Conservation (phyloP, 345 rosid species). For the Laguncularia racemosa region DNA sequence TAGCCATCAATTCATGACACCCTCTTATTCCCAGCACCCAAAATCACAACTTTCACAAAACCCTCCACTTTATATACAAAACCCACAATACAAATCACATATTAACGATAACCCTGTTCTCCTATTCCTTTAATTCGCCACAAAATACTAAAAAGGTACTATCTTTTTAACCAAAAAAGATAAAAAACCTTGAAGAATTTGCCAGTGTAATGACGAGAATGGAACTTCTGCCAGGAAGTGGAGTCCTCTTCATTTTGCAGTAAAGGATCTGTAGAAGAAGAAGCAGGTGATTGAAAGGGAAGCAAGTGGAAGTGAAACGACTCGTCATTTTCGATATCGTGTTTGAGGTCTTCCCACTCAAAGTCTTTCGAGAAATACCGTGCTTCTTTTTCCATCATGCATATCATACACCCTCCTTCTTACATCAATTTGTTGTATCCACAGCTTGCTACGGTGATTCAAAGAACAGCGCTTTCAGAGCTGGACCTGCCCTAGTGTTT, state of each 20-base stretch:
- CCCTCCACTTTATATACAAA: background rate
- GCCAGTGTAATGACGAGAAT: conserved; percentile 70
- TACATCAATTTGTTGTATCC: background rate
- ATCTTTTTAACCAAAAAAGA: background rate
- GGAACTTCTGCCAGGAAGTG: conserved; percentile 66
- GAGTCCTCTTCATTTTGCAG: conserved; percentile 18
- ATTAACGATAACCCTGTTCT: background rate
- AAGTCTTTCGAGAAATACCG: conserved; percentile 84
- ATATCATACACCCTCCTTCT: background rate
- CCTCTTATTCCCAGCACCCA: background rate
- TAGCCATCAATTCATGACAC: no score
- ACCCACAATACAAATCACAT: no score
- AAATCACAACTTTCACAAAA: background rate
- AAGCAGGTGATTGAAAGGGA: conserved; percentile 19
- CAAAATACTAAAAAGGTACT: background rate
- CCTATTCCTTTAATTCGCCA: background rate
- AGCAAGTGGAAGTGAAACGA: conserved; percentile 49
- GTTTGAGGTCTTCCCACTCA: conserved; percentile 60
- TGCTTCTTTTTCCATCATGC: conserved; percentile 29
- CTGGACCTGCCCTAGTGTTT: no score
- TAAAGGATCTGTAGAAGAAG: background rate
- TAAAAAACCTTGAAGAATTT: conserved; percentile 76
- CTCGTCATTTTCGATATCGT: conserved; percentile 48
- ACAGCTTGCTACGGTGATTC: no score
- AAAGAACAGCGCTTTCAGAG: no score